Evolutionary conservation across 345 rosid genomes (phyloP), one percentile per base, ranked within the genome.

Genomic region (Melastoma malabathricum): DNA sequence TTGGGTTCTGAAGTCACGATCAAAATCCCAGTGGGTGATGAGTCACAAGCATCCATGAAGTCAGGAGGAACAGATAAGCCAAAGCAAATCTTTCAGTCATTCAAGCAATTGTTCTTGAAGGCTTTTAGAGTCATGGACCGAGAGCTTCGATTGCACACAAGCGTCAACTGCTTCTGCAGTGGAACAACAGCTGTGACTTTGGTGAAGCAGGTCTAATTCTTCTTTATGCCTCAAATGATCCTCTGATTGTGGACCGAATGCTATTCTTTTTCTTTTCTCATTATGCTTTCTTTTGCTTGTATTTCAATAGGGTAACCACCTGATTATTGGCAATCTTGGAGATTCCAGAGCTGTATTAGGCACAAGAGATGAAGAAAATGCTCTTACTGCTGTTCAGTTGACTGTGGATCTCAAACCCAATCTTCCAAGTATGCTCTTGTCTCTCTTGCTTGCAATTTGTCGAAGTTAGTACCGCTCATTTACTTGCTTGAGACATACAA

Each of bases 291-390:
- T 7, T 29, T 18, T 46, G 46, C 20, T 56, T 46, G 29, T 10
- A 12, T 15, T 29, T 22, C 18, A 17, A 27, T 46, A 74, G 79
- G 79, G 73, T 34, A 58, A 41, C 16, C 46, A 59, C 59, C 68
- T 74, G 43, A 49, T 74, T 4, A 46, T 74, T 1, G 79, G 79
- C 19, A 70, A 74, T 57, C 63, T 74, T 18, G 79, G 79, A 38
- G 79, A 74, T 62, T 74, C 79, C 3, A 64, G 79, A 53, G 79
- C 79, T 46, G 73, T 74, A 18, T 31, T 74, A 46, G 79, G 70
- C 44, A 64, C 70, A 6, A 62, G 70, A 38, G 68, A 64, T 45
- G 31, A 52, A 18, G 55, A 64, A 17, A 61, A 64, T 50, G 53
- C 64, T 46, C 63, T 70, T 15, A 18, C 62, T 62, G 75, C 79